Base-by-base conservation (phyloP, 23 red algal species). In the Gracilaria gracilis region DNA sequence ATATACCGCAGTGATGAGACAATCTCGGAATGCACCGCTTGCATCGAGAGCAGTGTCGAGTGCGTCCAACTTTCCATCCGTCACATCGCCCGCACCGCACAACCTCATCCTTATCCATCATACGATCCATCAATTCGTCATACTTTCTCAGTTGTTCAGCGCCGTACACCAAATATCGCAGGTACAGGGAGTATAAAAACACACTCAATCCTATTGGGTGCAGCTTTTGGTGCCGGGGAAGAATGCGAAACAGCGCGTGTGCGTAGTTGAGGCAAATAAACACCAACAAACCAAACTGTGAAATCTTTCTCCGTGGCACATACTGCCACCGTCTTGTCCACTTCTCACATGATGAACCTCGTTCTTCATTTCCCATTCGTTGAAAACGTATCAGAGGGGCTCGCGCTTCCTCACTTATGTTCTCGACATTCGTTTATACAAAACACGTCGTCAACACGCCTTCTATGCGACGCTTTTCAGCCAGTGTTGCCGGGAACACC, bases 1-100 rank as follows among this genome's bases (percentile, higher is more conserved):
- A 65, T 13, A 87, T 32, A 9, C 84, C 84, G 67, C 84, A 87
- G 47, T 87, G 84, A 65, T 87, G 84, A 34, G 66, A 57, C 40
- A 57, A n/a, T 13, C 84, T 38, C 27, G 44, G 46, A 33, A 54
- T 61, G 31, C 67, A 75, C 7, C 61, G 27, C 27, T 38, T 65
- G 67, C 84, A 87, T 27, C 67, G 62, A 9, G 47, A 57, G 65
- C 84, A 87, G 46, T 86, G 58, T 44, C 47, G 34, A 2, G 82
- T 70, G 40, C 82, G 67, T 73, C 67, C 67, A 23, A 73, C 1
- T 44, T 44, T 73, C 67, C 17, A n/a, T 29, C 33, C 2, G 1
- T 24, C 34, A 44, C 67, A 73, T n/a, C 35, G 67, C 67, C 38
- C 67, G 16, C 67, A 73, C 12, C 38, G 67, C 34, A 16, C 2